These are phyloP conservation scores for Chaetomidium leptoderma DNA, from an alignment of 495 filamentous ascomycete species.

Conservation along the genomic window DNA sequence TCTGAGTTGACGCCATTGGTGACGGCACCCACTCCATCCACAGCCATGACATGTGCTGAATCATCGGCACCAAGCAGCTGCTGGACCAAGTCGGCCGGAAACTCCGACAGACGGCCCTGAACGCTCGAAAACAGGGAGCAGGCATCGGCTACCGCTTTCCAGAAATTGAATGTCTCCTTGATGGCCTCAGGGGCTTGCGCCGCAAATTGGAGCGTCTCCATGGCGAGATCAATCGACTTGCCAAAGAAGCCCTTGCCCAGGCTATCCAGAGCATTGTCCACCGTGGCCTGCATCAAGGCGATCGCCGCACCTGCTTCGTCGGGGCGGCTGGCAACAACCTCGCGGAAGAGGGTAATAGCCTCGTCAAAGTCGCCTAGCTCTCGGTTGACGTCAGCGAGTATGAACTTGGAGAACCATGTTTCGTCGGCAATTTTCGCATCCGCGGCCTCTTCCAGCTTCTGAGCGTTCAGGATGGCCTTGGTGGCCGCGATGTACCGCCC, in stretches of 20 bases:
- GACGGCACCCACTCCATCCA: constrained; percentile 62
- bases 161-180: constrained; percentile 80
- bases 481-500: constrained; percentile 86
- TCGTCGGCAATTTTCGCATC: constrained; percentile 47
- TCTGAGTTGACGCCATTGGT: constrained; percentile 41
- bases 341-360: constrained; percentile 68
- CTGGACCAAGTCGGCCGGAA: constrained; percentile 54
- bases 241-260: constrained; percentile 81
- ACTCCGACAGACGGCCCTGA: constrained; percentile 54
- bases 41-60: constrained; percentile 55
- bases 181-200: constrained; percentile 33
- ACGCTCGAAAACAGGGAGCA: constrained; percentile 77
- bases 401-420: constrained; percentile 91
- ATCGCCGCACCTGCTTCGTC: constrained; percentile 82
- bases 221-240: constrained; percentile 64
- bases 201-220: constrained; percentile 35
- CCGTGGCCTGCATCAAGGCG: constrained; percentile 77
- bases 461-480: constrained; percentile 83
- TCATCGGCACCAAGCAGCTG: constrained; percentile 52
- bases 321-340: constrained; percentile 60
- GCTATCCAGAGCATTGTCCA: constrained; percentile 73
- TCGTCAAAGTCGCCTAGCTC: constrained; percentile 86
- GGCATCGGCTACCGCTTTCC: constrained; percentile 90
- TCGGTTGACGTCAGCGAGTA: constrained; percentile 91
- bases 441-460: constrained; percentile 58